Conservation (phyloP, 306 rosid genomes). For the Benincasa hispida region DNA sequence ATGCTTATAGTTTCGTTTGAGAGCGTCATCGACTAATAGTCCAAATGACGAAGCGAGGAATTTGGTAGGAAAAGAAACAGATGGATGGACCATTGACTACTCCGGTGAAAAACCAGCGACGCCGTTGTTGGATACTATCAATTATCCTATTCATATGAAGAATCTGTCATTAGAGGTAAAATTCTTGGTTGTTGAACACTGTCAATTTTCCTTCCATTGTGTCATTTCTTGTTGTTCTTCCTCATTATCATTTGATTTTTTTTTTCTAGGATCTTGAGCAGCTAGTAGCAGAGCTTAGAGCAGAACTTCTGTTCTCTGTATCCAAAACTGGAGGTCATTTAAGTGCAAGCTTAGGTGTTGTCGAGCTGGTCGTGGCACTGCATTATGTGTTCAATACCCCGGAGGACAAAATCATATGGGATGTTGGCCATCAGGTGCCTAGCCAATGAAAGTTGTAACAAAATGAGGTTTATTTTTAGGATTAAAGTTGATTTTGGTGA, state of each 20-base stretch:
- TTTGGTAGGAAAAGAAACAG: slow-evolving; percentile 27
- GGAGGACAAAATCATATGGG: slow-evolving; percentile 85
- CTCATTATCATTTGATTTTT: background rate
- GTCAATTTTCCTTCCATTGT: background rate
- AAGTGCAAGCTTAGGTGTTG: slow-evolving; percentile 90
- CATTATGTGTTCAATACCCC: slow-evolving; percentile 87
- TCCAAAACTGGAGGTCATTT: slow-evolving; percentile 83
- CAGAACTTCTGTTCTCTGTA: slow-evolving; percentile 53
- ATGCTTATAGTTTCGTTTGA: slow-evolving; percentile 34
- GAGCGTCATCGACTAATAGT: slow-evolving; percentile 32
- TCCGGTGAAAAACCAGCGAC: slow-evolving; percentile 47
- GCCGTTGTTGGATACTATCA: slow-evolving; percentile 75
- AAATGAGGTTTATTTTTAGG: background rate
- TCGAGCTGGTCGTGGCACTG: slow-evolving; percentile 68
- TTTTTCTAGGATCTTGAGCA: slow-evolving; percentile 63
- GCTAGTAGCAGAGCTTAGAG: slow-evolving; percentile 71
- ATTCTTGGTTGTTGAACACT: background rate
- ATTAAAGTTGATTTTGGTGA: background rate
- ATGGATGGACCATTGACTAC: slow-evolving; percentile 47
- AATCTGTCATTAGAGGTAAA: slow-evolving; percentile 53
- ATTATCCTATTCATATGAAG: slow-evolving; percentile 74
- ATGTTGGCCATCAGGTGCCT: slow-evolving; percentile 88
- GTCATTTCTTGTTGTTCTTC: background rate
- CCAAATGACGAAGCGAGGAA: slow-evolving; percentile 28
- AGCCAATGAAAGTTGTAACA: background rate